phyloP scores from a whole-genome alignment of 805 yeast genomes.

The Blastobotrys robertii region DNA sequence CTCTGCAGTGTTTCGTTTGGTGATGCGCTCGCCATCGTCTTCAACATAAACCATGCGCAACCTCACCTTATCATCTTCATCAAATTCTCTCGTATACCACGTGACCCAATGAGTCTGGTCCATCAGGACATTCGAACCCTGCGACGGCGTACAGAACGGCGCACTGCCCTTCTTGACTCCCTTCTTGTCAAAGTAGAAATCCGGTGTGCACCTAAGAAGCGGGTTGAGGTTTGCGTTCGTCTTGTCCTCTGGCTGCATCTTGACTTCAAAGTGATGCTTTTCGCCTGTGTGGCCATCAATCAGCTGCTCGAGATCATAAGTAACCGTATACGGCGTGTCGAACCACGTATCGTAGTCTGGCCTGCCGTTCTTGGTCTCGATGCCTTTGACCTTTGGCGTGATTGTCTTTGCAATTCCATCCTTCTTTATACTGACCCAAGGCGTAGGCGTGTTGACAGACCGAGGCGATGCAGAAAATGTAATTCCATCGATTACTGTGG shows the following conservation, averaged over 20 bases:
- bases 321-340: conserved; percentile 53
- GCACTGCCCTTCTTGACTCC: conserved; percentile 43
- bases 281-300: conserved; percentile 61
- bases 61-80: conserved; percentile 39
- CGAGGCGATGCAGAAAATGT: conserved; percentile 48
- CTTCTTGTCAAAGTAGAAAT: conserved; percentile 54
- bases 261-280: conserved; percentile 47
- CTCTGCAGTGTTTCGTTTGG: conserved; percentile 36
- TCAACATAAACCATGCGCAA: conserved; percentile 58
- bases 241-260: conserved; percentile 55
- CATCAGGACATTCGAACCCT: conserved; percentile 43
- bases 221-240: conserved; percentile 68
- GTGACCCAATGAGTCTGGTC: conserved; percentile 65
- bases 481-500: conserved; percentile 54
- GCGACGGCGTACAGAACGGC: conserved; percentile 83
- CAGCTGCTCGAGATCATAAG: conserved; percentile 49
- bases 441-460: conserved; percentile 47
- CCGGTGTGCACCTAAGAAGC: conserved; percentile 77
- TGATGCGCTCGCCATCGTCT: conserved; percentile 36
- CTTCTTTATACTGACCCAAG: conserved; percentile 72
- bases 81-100: conserved; percentile 67
- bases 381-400: conserved; percentile 65
- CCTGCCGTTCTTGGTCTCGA: conserved; percentile 49
- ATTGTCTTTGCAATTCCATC: conserved; percentile 76
- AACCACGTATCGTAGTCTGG: conserved; percentile 75